These are phyloP conservation scores for Stemphylium vesicarium DNA, from an alignment of 2,329 filamentous ascomycete species.

Conservation along the genomic window DNA sequence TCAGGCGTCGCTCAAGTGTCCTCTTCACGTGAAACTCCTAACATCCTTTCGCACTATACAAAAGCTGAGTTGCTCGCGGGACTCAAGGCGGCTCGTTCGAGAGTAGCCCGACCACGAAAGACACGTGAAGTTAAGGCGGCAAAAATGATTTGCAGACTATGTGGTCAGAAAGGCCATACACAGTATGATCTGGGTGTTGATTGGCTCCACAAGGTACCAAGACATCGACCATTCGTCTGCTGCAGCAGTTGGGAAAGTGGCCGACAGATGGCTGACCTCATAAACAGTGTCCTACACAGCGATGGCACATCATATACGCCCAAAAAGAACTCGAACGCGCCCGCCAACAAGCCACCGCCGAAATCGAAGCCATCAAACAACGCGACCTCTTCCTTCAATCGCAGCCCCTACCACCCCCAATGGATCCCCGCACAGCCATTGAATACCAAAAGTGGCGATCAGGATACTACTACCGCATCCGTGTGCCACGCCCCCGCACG, in stretches of 20 bases:
- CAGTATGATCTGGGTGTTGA: neutral
- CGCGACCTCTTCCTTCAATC: neutral
- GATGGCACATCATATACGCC: neutral
- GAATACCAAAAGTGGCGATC: too few relatives aligned
- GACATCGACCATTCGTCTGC: neutral
- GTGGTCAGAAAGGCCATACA: neutral
- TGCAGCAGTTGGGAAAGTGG: too few relatives aligned
- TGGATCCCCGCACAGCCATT: too few relatives aligned
- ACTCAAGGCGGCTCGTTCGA: neutral
- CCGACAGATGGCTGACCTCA: neutral
- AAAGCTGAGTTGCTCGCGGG: neutral
- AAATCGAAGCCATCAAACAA: neutral
- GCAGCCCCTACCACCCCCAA: too few relatives aligned
- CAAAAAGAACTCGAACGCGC: neutral
- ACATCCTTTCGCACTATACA: neutral
- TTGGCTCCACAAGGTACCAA: neutral
- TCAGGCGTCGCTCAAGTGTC: neutral
- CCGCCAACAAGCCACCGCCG: neutral
- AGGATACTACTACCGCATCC: too few relatives aligned
- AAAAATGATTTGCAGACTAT: neutral
- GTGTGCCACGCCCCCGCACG: too few relatives aligned
- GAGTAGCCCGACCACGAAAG: neutral
- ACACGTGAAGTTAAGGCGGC: neutral
- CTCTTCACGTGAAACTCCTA: neutral
- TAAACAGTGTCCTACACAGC: conserved; percentile 1